Evolutionary conservation across 2,329 filamentous ascomycete genomes (phyloP), one percentile per base, ranked within the genome.

Genomic region (Neocucurbitaria cava): DNA sequence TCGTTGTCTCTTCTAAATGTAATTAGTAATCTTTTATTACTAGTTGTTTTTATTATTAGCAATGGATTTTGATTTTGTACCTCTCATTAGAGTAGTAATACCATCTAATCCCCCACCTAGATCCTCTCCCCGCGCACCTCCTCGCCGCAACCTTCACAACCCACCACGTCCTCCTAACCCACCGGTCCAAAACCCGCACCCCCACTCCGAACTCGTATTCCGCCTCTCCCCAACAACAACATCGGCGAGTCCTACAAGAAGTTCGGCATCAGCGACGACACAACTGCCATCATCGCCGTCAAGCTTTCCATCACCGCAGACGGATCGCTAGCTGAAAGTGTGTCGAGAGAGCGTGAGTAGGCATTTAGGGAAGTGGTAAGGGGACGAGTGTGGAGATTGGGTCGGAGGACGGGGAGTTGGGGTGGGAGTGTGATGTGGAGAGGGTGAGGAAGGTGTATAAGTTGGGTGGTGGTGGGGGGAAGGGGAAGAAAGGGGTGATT

Each of bases 191-290:
- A 73, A 95, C 91, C 5, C 87, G 89, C 40, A 96, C 96, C 65
- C 96, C 4, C 93, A 96, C 74, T 93, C 91, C 0, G 93, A 97
- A 76, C 89, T 92, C 52, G 92, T 97, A 26, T 89, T 89, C 63
- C 87, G 87, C 3, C 80, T 97, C 40, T 93, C 88, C 54, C 84
- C 90, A 92, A 90, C 59, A 94, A 92, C 73, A 96, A 96, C 74
- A 98, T 99, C 69, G 86, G 92, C 46, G 93, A 97, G 65, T 89
- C 92, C 0, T 98, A 98, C 77, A 89, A 91, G 28, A 88, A 89
- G 49, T 96, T 95, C 70, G 95, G 95, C 43, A 87, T 98, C 53
- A 81, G 85, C 0, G 85, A 91, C 11, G 78, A 81, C 10, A 95
- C 89, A 2, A 87, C 83, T 40, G 77, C 88, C 63, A 77, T 99